A percentile compares a stretch with the other conserved stretches of the same genome.
Evolutionary conservation across 306 rosid genomes (phyloP).

Genomic region (Cercis canadensis): DNA sequence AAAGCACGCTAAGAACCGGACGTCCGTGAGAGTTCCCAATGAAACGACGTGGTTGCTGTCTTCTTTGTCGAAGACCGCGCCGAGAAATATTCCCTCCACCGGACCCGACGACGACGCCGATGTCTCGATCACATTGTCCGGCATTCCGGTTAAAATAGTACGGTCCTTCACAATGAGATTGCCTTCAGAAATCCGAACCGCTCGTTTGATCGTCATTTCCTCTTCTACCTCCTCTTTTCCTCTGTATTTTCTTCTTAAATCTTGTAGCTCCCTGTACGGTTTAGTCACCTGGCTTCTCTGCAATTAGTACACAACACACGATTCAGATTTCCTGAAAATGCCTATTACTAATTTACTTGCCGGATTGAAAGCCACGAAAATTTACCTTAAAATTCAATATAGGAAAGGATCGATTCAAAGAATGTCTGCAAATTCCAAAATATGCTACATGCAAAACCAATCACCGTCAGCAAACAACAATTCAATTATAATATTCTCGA

Average conservation of each 20-base stretch:
- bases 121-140: conserved; percentile 69
- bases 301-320: not conserved
- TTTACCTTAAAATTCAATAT: conserved; percentile 58
- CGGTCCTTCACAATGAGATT: conserved; percentile 68
- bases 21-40: conserved; percentile 58
- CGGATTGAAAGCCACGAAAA: not conserved
- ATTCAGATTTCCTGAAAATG: not conserved
- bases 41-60: conserved; percentile 72
- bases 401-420: conserved; percentile 28
- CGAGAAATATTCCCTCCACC: conserved; percentile 71
- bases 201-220: conserved; percentile 79
- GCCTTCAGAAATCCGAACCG: conserved; percentile 63
- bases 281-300: conserved; percentile 40
- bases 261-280: not conserved
- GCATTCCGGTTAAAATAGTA: conserved; percentile 72
- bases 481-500: not conserved
- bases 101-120: conserved; percentile 65
- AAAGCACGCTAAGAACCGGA: conserved; percentile 81
- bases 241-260: not conserved
- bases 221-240: conserved; percentile 13
- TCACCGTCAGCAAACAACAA: conserved; percentile 39
- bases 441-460: conserved; percentile 48
- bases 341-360: not conserved
- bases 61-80: conserved; percentile 54
- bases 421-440: conserved; percentile 50